Evolutionary conservation across 2,329 filamentous ascomycete genomes (phyloP).

Genomic region (Cladophialophora bantiana): DNA sequence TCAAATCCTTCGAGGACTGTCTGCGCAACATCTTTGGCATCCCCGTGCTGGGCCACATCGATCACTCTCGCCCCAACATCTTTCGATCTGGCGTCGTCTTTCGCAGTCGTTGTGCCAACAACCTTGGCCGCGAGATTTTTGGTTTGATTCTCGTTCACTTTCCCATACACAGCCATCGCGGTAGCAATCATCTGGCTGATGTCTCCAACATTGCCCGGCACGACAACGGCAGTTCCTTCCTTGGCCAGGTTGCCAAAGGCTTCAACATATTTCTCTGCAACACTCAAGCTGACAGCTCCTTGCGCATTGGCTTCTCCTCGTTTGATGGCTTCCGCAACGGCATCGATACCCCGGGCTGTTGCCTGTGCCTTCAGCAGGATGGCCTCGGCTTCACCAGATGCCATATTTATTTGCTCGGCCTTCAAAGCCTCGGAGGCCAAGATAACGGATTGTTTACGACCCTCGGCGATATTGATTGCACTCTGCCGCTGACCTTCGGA

Average conservation of each 20-base stretch:
- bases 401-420: conserved; percentile 91
- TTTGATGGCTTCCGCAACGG: conserved; percentile 77
- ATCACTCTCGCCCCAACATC: conserved; percentile 38
- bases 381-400: conserved; percentile 90
- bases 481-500: conserved; percentile 96
- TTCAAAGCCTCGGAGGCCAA: conserved; percentile 90
- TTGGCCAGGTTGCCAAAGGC: conserved; percentile 91
- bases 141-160: conserved; percentile 82
- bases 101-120: conserved; percentile 43
- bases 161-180: conserved; percentile 93
- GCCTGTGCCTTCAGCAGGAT: conserved; percentile 85
- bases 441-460: conserved; percentile 95
- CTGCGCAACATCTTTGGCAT: conserved; percentile 54
- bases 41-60: conserved; percentile 44
- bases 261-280: conserved; percentile 98
- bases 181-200: conserved; percentile 97
- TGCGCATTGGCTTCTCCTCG: conserved; percentile 78
- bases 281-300: conserved; percentile 81
- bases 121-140: conserved; percentile 59
- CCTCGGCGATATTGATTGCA: conserved; percentile 98
- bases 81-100: conserved; percentile 25
- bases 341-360: conserved; percentile 86
- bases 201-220: conserved; percentile 96
- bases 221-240: conserved; percentile 93
- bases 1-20: conserved; percentile 60